These are phyloP conservation scores for Aureobasidium sp. DNA, from an alignment of 2,329 filamentous ascomycete genomes.

Conservation along the genomic window DNA sequence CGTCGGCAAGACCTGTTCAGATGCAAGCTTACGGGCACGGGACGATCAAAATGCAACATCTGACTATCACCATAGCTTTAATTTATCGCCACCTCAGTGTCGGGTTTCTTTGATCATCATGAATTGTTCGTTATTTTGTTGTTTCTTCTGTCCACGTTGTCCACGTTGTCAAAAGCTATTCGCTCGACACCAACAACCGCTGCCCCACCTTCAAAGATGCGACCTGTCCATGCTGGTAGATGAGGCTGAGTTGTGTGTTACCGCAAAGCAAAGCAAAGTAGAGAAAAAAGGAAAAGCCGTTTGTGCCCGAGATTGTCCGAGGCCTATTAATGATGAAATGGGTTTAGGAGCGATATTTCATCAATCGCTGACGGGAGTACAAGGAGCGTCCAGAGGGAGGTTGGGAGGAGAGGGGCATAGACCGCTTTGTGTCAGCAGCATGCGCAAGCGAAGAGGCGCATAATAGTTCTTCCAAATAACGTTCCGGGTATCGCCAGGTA, in stretches of 20 bases:
- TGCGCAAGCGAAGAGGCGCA: slow-evolving; percentile 15
- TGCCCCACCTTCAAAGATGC: slow-evolving; percentile 7
- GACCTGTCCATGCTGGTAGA: background rate
- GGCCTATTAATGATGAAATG: background rate
- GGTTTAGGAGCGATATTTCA: slow-evolving; percentile 6
- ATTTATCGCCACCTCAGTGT: background rate
- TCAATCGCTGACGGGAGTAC: slow-evolving; percentile 17
- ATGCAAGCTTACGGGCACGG: slow-evolving; percentile 10
- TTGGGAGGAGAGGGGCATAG: slow-evolving; percentile 11
- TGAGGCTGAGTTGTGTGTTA: slow-evolving; percentile 4
- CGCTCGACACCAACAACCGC: background rate
- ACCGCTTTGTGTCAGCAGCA: slow-evolving; percentile 16
- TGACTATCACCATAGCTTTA: background rate
- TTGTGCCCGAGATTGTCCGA: background rate
- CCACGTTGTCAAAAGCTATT: slow-evolving; percentile 1
- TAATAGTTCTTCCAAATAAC: slow-evolving; percentile 13
- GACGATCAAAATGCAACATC: slow-evolving; percentile 5
- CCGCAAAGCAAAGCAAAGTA: slow-evolving; percentile 13
- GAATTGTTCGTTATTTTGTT: slow-evolving; percentile 7
- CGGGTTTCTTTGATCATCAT: background rate
- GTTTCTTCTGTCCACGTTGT: slow-evolving; percentile 9
- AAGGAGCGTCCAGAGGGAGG: slow-evolving; percentile 4
- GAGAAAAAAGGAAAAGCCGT: slow-evolving; percentile 19
- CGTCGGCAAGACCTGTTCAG: slow-evolving; percentile 14
- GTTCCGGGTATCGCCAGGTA: slow-evolving; percentile 15